phyloP scores from a whole-genome alignment of 352 stramenopile genomes.

The Globisporangium irregulare region DNA sequence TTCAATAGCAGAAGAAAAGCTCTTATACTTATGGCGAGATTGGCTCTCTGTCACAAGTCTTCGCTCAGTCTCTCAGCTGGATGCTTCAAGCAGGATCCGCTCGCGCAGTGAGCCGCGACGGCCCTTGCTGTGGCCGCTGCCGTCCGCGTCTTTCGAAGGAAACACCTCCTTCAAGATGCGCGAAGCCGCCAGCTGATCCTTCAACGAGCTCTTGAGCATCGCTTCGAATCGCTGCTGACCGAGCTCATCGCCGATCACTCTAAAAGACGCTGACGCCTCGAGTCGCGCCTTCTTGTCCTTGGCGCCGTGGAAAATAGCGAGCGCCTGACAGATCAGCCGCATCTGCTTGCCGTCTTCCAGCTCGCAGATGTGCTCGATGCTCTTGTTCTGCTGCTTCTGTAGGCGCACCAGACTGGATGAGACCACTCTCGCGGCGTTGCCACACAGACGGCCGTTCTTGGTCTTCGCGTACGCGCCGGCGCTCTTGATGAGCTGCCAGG shows the following conservation, averaged over 20 bases:
- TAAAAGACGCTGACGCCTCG: slow-evolving; percentile 41
- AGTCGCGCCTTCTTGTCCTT: slow-evolving; percentile 45
- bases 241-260: slow-evolving; percentile 36
- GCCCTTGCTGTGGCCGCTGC: slow-evolving; percentile 3
- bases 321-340: slow-evolving; percentile 26
- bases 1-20: not conserved
- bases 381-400: slow-evolving; percentile 8
- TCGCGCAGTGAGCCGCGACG: slow-evolving; percentile 34
- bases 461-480: slow-evolving; percentile 41
- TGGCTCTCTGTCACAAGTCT: not conserved
- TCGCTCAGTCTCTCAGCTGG: not conserved
- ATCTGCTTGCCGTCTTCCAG: slow-evolving; percentile 11
- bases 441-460: slow-evolving; percentile 64
- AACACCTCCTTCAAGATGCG: slow-evolving; percentile 49
- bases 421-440: slow-evolving; percentile 41
- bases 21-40: not conserved
- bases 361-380: slow-evolving; percentile 4
- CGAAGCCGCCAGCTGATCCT: slow-evolving; percentile 21
- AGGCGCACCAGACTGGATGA: slow-evolving; percentile 30
- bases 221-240: slow-evolving; percentile 28
- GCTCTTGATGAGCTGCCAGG: slow-evolving; percentile 34
- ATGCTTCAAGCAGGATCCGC: slow-evolving; percentile 22
- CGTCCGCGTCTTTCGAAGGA: slow-evolving; percentile 2
- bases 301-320: slow-evolving; percentile 42
- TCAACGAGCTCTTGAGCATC: slow-evolving; percentile 31